Base-by-base conservation (phyloP, 2,329 filamentous ascomycete genomes). In the Xylaria hypoxylon region DNA sequence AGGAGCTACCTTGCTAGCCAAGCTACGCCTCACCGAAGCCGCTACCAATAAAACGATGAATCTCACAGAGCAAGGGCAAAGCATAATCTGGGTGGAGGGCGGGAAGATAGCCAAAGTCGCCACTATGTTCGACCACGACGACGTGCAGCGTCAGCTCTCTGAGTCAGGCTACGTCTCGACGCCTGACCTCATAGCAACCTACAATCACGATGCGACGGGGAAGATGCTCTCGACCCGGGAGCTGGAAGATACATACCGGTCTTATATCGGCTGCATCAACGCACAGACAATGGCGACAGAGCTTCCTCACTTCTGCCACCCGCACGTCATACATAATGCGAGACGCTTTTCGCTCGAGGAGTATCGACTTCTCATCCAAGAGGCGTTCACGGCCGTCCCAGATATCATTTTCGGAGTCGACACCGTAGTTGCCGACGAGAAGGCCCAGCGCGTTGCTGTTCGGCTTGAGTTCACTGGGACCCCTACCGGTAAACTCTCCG, bases 191-290 rank as follows among this genome's bases (percentile, higher is more conserved):
- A 31, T 64, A 26, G 28, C 33, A 11, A 6, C 13, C 19, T 52
- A 60, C 45, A 24, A 28, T 6, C n/a, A 19, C 22, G n/a, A n/a
- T 2, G 24, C 50, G 28, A 40, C 13, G 2, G 42, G 24, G 8
- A 40, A 42, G 22, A 35, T 6, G 11, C 64, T 70, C 7, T 68
- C 70, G n/a, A 56, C 59, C 5, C 38, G 40, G 35, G 69, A 68
- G 15, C 65, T 75, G 5, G 64, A 72, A 15, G 65, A 68, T 3
- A 70, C 2, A 8, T 80, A 80, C 63, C 64, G 67, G 8, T 67
- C 60, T 1, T 80, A 80, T 67, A 72, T 79, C 44, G 58, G 64
- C 17, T 73, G 73, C 67, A 78, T 80, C 68, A 79, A 79, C 63
- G 67, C 62, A 22, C 72, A 70, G 28, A 74, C 74, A 2, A 73